A percentile compares a stretch with the other conserved stretches of the same genome.
Conservation (phyloP, 108 stramenopile genomes). For the Licmophora abbreviata region DNA sequence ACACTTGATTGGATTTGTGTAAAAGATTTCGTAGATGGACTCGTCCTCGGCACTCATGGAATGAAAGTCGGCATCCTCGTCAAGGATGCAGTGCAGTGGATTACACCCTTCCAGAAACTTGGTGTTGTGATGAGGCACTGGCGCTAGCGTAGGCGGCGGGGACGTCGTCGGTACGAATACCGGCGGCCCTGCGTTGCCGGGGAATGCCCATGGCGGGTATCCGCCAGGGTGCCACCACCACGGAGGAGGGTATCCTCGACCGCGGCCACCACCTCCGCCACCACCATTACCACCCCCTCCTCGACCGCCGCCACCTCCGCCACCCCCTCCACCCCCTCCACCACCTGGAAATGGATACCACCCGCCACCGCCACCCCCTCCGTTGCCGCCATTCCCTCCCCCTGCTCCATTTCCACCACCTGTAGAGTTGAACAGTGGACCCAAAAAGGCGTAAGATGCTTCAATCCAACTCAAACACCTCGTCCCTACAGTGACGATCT, state of each 20-base stretch:
- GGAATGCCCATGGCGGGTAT: no score
- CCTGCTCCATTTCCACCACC: no score
- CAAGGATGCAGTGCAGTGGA: background rate
- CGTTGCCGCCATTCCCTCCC: no score
- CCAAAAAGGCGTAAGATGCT: no score
- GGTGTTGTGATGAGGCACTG: background rate
- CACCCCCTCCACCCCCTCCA: no score
- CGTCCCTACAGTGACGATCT: no score
- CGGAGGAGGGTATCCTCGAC: background rate
- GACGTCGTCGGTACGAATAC: no score
- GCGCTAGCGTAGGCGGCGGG: background rate
- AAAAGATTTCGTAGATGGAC: slow-evolving; percentile 41
- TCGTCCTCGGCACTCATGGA: slow-evolving; percentile 29
- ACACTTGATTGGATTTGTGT: slow-evolving; percentile 40
- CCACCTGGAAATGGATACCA: no score
- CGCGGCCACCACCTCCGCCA: background rate
- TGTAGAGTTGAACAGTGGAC: no score
- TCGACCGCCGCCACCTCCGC: background rate
- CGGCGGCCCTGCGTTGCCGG: no score
- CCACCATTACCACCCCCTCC: background rate
- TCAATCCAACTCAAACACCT: no score
- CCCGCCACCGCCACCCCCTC: no score
- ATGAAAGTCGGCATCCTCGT: background rate
- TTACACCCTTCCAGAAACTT: background rate
- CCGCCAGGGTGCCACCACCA: background rate